Evolutionary conservation across 257 asterid genomes (phyloP).

Genomic region (Capsicum pubescens): DNA sequence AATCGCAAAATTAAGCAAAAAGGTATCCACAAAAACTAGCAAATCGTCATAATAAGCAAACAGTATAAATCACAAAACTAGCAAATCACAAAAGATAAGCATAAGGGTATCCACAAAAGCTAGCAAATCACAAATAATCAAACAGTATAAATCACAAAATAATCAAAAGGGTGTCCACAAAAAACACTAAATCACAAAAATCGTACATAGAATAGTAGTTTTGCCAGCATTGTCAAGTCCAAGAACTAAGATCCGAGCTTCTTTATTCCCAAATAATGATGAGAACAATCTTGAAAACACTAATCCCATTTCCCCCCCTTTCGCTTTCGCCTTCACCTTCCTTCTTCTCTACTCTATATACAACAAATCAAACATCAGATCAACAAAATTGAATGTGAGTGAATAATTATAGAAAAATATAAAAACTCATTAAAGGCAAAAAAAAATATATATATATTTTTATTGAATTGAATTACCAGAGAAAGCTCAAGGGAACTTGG

Average conservation of each 20-base stretch:
- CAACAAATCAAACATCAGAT: conserved; percentile 2
- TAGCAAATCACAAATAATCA: no score
- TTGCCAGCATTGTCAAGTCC: conserved; percentile 99
- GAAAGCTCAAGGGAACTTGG: conserved; percentile 4
- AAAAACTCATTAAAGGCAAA: not conserved
- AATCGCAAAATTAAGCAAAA: not conserved
- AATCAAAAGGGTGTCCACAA: no score
- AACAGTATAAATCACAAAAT: no score
- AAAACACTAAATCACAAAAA: not conserved
- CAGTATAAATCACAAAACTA: not conserved
- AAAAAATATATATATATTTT: not conserved
- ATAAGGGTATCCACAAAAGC: not conserved
- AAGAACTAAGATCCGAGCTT: conserved; percentile 94
- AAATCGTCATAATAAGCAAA: no score
- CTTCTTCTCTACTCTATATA: not conserved
- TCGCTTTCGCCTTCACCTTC: not conserved
- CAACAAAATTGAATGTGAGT: not conserved
- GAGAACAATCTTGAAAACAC: conserved; percentile 81
- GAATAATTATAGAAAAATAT: not conserved
- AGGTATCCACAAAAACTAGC: not conserved
- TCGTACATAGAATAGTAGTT: conserved; percentile 86
- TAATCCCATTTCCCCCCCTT: conserved; percentile 87
- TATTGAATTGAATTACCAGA: not conserved
- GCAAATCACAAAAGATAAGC: not conserved
- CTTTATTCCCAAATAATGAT: conserved; percentile 87